A percentile compares a stretch with the other conserved stretches of the same genome.
phyloP scores from a whole-genome alignment of 2,329 filamentous ascomycete genomes.

The Paecilomyces dactylethromorphus region DNA sequence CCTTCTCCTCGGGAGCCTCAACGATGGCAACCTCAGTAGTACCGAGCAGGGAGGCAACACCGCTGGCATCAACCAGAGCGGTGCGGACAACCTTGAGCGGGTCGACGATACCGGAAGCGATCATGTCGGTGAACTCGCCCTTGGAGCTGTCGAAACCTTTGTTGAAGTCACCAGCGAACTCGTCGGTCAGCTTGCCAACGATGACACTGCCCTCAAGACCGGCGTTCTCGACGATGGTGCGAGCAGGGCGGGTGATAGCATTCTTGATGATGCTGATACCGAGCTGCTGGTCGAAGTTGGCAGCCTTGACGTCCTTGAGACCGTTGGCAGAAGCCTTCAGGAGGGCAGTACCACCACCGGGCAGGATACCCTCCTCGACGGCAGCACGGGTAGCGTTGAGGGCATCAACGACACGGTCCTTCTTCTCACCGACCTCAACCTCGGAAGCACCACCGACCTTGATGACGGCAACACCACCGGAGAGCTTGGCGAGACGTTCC shows the following conservation, averaged over 20 bases:
- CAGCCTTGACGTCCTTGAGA: constrained; percentile 71
- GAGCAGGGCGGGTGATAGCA: constrained; percentile 90
- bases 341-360: constrained; percentile 94
- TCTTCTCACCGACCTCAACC: constrained; percentile 99
- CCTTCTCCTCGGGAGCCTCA: constrained; percentile 92
- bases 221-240: constrained; percentile 96
- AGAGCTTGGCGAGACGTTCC: constrained; percentile 98
- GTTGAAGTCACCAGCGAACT: constrained; percentile 90
- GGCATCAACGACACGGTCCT: constrained; percentile 98
- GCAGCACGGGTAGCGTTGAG: constrained; percentile 96
- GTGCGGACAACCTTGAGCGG: constrained; percentile 99
- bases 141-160: constrained; percentile 94
- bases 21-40: constrained; percentile 98
- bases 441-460: constrained; percentile 97
- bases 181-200: constrained; percentile 95
- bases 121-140: constrained; percentile 99
- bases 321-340: constrained; percentile 95
- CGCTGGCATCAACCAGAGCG: constrained; percentile 86
- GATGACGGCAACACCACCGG: constrained; percentile 97
- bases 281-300: constrained; percentile 99
- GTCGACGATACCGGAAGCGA: constrained; percentile 90
- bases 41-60: constrained; percentile 92
- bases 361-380: constrained; percentile 98
- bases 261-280: constrained; percentile 97
- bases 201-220: constrained; percentile 92